phyloP scores from a whole-genome alignment of 1,284 basidiomycete genomes.

The Puccinia novopanici region DNA sequence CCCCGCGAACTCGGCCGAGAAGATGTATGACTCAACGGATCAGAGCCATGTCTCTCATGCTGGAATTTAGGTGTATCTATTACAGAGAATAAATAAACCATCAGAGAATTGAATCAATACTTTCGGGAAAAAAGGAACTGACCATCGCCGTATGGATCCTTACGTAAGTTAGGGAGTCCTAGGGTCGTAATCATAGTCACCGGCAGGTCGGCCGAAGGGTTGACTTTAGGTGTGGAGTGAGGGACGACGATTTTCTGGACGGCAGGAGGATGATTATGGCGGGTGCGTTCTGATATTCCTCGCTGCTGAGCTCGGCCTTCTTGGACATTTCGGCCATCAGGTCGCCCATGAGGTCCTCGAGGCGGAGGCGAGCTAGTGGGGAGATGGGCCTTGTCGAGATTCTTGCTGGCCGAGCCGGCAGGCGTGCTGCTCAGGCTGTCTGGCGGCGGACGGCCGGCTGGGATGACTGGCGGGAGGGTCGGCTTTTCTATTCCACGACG shows the following conservation, averaged over 20 bases:
- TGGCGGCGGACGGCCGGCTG: too few species aligned
- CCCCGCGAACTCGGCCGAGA: conserved; percentile 19
- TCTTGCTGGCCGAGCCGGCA: too few species aligned
- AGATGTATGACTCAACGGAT: not conserved
- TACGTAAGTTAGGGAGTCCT: not conserved
- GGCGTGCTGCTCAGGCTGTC: too few species aligned
- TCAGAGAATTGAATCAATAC: not conserved
- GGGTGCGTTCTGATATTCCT: not conserved
- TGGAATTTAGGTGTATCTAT: not conserved
- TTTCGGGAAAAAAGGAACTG: not conserved
- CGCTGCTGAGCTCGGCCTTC: conserved; percentile 33
- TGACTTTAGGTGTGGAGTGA: not conserved
- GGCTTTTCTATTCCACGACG: too few species aligned
- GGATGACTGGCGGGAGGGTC: not conserved
- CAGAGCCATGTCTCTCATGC: not conserved
- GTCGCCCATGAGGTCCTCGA: conserved; percentile 43
- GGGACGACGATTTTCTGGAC: not conserved
- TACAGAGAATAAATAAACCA: not conserved
- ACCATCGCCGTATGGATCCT: not conserved
- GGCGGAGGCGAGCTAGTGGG: not conserved
- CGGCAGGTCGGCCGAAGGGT: too few species aligned
- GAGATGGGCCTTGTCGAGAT: not conserved
- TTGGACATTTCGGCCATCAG: conserved; percentile 39
- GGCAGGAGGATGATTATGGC: not conserved
- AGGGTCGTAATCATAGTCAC: not conserved